These are phyloP conservation scores for Sugiyamaella chiloensis DNA, from an alignment of 805 yeast species.

Conservation along the genomic window DNA sequence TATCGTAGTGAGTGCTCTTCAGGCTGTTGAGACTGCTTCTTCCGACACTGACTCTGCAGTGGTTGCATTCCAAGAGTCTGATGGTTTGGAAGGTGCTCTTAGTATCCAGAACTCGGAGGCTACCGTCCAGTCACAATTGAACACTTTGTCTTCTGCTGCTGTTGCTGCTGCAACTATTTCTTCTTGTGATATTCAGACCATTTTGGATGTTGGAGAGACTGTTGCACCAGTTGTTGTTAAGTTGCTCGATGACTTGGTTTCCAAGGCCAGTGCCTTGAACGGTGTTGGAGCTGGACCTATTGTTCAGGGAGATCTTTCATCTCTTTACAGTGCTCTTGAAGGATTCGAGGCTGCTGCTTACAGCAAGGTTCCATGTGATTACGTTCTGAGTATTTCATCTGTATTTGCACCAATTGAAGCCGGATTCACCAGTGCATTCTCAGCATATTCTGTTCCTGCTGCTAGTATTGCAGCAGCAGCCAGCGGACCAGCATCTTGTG, in stretches of 20 bases:
- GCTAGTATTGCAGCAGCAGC: neutral
- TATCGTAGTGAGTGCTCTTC: constrained; percentile 15
- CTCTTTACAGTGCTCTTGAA: constrained; percentile 22
- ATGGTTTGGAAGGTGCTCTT: constrained; percentile 30
- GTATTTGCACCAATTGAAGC: constrained; percentile 15
- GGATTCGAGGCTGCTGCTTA: constrained; percentile 21
- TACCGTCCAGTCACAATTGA: constrained; percentile 22
- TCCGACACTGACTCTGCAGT: constrained; percentile 10
- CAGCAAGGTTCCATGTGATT: constrained; percentile 19
- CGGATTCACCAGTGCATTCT: constrained; percentile 14
- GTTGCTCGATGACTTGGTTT: constrained; percentile 20
- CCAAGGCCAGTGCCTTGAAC: constrained; percentile 26
- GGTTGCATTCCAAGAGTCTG: constrained; percentile 10
- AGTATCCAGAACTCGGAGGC: constrained; percentile 28
- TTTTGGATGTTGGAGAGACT: constrained; percentile 16
- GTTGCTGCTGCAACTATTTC: constrained; percentile 11
- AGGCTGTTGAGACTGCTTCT: constrained; percentile 11
- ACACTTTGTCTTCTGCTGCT: constrained; percentile 10
- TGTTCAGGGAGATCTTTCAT: constrained; percentile 25
- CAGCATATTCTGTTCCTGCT: constrained; percentile 4
- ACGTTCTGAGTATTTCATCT: constrained; percentile 14
- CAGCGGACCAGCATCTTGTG: constrained; percentile 1
- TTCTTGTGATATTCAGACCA: constrained; percentile 4
- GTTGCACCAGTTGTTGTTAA: constrained; percentile 17
- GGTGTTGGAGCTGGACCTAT: constrained; percentile 23